Conservation (phyloP, 2,329 filamentous ascomycete genomes). For the Fusarium musae region DNA sequence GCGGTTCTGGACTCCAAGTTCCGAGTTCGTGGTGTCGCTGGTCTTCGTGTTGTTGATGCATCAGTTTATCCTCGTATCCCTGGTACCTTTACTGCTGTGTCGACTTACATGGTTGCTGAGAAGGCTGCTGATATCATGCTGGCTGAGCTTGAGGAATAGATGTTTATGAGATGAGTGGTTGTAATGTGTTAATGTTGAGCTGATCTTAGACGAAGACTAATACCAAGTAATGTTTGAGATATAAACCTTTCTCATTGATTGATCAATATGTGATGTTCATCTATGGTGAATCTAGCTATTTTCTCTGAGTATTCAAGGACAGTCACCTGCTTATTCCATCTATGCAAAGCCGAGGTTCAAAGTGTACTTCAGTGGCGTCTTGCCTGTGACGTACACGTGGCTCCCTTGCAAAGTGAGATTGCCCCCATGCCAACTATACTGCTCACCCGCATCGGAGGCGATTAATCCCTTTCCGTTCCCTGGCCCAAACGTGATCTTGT, state of each 20-base stretch:
- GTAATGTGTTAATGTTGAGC: not conserved
- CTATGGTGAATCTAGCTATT: fast-evolving
- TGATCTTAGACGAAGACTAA: not conserved
- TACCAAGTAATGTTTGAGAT: not conserved
- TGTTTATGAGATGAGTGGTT: not conserved
- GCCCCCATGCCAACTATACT: slow-evolving; percentile 15
- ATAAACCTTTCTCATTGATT: fast-evolving
- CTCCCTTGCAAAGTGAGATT: slow-evolving; percentile 7
- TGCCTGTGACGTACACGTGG: slow-evolving; percentile 18
- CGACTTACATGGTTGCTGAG: slow-evolving; percentile 49
- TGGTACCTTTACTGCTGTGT: slow-evolving; percentile 48
- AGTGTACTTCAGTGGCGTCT: slow-evolving; percentile 13
- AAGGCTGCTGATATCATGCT: slow-evolving; percentile 50
- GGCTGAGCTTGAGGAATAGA: slow-evolving; percentile 13
- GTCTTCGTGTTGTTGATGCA: slow-evolving; percentile 59
- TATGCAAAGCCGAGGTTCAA: slow-evolving; percentile 18
- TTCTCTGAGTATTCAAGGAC: fast-evolving
- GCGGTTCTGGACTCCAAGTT: slow-evolving; percentile 62
- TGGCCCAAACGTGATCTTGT: slow-evolving; percentile 8
- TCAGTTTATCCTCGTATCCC: slow-evolving; percentile 56
- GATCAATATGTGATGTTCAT: fast-evolving
- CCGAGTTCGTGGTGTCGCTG: slow-evolving; percentile 57
- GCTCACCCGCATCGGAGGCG: slow-evolving; percentile 11
- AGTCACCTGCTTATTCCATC: fast-evolving
- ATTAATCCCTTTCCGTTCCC: slow-evolving; percentile 4